Base-by-base conservation (phyloP, 371 early-diverging fungal genomes). In the Mucor racemosus region DNA sequence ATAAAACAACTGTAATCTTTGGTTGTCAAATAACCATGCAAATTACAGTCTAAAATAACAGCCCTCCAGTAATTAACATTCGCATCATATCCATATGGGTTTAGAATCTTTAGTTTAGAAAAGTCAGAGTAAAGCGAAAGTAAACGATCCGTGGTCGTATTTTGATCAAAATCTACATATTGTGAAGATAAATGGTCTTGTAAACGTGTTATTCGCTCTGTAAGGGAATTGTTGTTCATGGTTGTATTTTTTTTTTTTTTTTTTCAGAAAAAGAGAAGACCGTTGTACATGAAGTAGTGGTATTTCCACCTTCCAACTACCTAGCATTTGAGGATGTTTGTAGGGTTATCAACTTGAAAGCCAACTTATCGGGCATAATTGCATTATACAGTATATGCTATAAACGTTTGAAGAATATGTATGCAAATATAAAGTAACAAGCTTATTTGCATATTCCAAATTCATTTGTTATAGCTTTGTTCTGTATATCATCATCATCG, bases 101-200 rank as follows among this genome's bases (percentile, higher is more conserved):
- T 77, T 33, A 72, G 60, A 8, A 64, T 36, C 17, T 66, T 62
- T 9, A 67, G 19, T 17, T 72, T 69, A 8, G 72, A 65, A 38
- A 77, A 77, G 33, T 77, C 77, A 5, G 77, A 77, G 39, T 72
- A 77, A 9, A 77, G 50, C 8, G 73, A 69, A 11, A 26, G 44
- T 33, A 77, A 35, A 6, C 77, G 69, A 17, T 72, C 62, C 13
- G 69, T 66, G 6, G 58, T 65, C 21, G 17, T 57, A 7, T 60
- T 19, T 31, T 44, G 40, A 44, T 65, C 66, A 38, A 74, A 77
- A 36, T 77, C 77, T 14, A 62, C 60, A 55, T 70, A 74, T 26
- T 74, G 64, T 7, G 36, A 50, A 36, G 64, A 60, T n/a, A 77
- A 57, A 21, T 72, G 66, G 3, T 60, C 39, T 61, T 67, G 67